These are phyloP conservation scores for Suillus sp. DNA, from an alignment of 768 basidiomycete genomes.

Conservation along the genomic window DNA sequence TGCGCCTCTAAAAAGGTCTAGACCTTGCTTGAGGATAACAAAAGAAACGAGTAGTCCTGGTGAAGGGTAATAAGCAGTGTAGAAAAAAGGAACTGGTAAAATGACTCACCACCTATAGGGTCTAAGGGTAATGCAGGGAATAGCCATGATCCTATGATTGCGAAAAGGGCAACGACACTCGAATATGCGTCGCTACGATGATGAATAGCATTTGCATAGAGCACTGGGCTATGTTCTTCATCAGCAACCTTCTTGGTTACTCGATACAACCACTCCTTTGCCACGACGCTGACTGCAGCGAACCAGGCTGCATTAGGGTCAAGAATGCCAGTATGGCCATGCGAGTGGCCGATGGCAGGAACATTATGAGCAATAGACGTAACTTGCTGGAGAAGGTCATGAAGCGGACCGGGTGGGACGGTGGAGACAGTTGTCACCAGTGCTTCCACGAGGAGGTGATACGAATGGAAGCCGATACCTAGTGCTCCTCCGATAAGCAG, in stretches of 20 bases:
- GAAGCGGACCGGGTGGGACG: constrained; percentile 63
- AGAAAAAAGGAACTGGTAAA: constrained; percentile 1
- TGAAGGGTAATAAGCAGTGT: constrained; percentile 10
- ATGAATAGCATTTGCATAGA: constrained; percentile 95
- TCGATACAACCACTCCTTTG: constrained; percentile 94
- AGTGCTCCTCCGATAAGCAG: constrained; percentile 83
- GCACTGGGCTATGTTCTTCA: constrained; percentile 86
- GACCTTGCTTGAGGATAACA: constrained; percentile 82
- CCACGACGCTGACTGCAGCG: constrained; percentile 73
- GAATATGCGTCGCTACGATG: constrained; percentile 98
- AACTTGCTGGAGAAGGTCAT: constrained; percentile 61
- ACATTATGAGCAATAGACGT: constrained; percentile 57
- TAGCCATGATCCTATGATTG: constrained; percentile 88
- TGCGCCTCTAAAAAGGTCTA: constrained; percentile 64
- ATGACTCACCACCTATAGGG: constrained; percentile 80
- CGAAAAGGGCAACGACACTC: constrained; percentile 86
- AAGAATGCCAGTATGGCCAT: constrained; percentile 56
- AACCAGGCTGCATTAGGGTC: constrained; percentile 99
- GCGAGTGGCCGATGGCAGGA: constrained; percentile 54
- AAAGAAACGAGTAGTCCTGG: constrained; percentile 85
- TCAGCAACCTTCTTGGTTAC: constrained; percentile 88
- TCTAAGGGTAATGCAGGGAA: constrained; percentile 89
- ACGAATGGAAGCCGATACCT: constrained; percentile 90
- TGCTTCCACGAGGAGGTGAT: constrained; percentile 75
- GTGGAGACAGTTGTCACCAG: constrained; percentile 66